Base-by-base conservation (phyloP, 805 yeast species). In the Monosporozyma yasuniensis region DNA sequence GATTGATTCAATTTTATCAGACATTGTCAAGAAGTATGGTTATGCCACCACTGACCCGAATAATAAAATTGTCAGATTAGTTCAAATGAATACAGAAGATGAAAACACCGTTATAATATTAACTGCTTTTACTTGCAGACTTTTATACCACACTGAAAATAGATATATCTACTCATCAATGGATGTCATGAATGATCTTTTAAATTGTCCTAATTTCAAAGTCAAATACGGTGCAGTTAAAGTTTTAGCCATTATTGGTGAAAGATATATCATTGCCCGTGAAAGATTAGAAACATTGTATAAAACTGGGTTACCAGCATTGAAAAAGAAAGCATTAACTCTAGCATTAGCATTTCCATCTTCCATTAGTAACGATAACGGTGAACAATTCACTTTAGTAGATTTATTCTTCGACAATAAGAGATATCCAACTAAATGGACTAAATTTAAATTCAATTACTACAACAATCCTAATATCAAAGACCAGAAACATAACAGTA, bases 121-220 rank as follows among this genome's bases (percentile, higher is more conserved):
- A 42, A 68, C 87, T 46, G 70, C 75, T 6, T 87, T 86, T 60
- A 76, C 91, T 0, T 72, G 76, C 32, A 65, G 78, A 47, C 67
- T 90, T 30, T 67, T 90, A 43, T 85, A 83, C 39, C 79, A 84
- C 57, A 83, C 93, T 48, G 72, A 80, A 27, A 81, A 83, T 57
- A 74, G 87, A 53, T 75, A 77, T 47, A 72, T 86, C 22, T 89
- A 86, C 63, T 71, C 81, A n/a, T 81, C 88, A 19, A 67, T 78
- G 18, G 83, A 82, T 46, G 71, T 81, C 35, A 72, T 89, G 49
- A 78, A 74, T 51, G 70, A 72, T 42, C 66, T 89, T 53, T 61
- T 87, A 44, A 76, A 76, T 49, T 74, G 83, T 14, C 80, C 82
- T 14, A 78, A 84, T 8, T 66, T 84, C 28, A 73, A 74, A 21